Conservation (phyloP, 805 yeast species). For the Candida ficus region DNA sequence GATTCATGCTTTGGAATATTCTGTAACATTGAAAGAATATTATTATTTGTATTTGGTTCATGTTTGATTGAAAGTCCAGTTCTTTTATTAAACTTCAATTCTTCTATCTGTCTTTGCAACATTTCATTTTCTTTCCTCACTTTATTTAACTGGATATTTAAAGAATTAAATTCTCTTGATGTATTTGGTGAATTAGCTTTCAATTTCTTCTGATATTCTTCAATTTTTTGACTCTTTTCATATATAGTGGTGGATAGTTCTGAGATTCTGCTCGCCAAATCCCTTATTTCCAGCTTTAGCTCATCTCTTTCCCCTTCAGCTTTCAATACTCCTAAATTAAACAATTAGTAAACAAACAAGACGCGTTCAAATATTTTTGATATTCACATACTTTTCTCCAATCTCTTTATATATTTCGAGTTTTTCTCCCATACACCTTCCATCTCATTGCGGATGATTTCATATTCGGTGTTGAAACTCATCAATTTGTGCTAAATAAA, state of each 20-base stretch:
- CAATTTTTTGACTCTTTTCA: neutral
- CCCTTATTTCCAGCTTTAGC: neutral
- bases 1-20: neutral
- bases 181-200: neutral
- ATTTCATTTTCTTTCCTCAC: slow-evolving; percentile 1
- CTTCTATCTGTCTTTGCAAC: slow-evolving; percentile 1
- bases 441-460: neutral
- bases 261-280: neutral
- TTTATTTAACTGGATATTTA: slow-evolving; percentile 7
- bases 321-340: neutral
- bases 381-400: slow-evolving; percentile 4
- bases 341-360: neutral
- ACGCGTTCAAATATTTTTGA: neutral
- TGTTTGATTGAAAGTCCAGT: neutral
- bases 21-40: slow-evolving; percentile 6
- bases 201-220: neutral
- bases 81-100: neutral
- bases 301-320: neutral
- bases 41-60: neutral
- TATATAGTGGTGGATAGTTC: neutral
- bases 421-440: neutral
- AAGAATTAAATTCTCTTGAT: slow-evolving; percentile 5
- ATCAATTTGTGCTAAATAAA: neutral
- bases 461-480: slow-evolving; percentile 2
- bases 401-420: neutral